phyloP scores from a whole-genome alignment of 176 grass and related monocot species.

The Aegilops umbellulata region DNA sequence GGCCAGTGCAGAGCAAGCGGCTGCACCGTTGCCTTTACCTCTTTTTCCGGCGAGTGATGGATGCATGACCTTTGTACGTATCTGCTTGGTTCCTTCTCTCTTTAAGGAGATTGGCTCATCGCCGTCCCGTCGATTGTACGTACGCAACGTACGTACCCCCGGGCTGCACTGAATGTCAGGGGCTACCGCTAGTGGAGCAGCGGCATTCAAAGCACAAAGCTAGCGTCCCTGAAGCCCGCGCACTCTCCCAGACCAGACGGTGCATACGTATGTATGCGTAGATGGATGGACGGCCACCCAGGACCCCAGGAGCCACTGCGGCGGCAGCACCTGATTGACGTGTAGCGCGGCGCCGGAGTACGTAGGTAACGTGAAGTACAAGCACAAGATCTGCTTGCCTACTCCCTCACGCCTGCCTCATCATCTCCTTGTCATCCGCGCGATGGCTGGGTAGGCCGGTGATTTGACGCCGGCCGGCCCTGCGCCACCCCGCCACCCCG shows the following conservation, averaged over 20 bases:
- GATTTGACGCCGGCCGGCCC: slow-evolving; percentile 14
- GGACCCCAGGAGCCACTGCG: neutral
- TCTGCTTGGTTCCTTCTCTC: neutral
- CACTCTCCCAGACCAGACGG: neutral
- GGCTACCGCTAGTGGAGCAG: neutral
- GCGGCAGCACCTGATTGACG: slow-evolving; percentile 1
- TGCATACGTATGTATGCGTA: neutral
- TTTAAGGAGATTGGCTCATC: slow-evolving; percentile 7
- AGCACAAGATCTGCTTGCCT: slow-evolving; percentile 1
- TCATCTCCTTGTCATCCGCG: neutral
- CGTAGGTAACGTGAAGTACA: slow-evolving; percentile 47
- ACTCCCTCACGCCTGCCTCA: slow-evolving; percentile 2
- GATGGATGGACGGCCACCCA: neutral
- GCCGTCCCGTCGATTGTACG: neutral
- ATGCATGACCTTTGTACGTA: slow-evolving; percentile 8
- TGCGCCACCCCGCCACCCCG: neutral
- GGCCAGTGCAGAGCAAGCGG: neutral
- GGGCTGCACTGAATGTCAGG: neutral
- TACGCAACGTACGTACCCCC: neutral
- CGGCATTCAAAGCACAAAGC: slow-evolving; percentile 15
- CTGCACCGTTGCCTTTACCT: slow-evolving; percentile 3
- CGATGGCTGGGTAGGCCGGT: neutral
- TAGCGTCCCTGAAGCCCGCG: neutral
- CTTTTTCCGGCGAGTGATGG: slow-evolving; percentile 9
- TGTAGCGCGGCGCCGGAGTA: neutral